These are phyloP conservation scores for Arthrinium puccinioides DNA, from an alignment of 2,329 filamentous ascomycete species.

Conservation along the genomic window DNA sequence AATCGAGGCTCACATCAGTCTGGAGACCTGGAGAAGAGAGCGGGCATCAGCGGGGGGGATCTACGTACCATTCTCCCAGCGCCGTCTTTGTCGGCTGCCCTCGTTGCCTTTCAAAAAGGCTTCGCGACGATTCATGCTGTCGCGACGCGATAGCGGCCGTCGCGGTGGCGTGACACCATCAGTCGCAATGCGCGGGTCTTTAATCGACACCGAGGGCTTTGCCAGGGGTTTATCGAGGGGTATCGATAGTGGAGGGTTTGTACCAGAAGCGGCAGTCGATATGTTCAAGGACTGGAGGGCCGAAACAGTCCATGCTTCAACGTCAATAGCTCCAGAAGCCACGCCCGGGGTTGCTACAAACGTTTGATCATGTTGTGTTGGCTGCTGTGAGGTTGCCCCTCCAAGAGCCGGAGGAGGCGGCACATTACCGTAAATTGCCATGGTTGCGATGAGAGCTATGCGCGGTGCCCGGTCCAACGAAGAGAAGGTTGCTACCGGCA, in stretches of 20 bases:
- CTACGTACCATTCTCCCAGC: conserved; percentile 86
- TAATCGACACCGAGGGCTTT: conserved; percentile 19
- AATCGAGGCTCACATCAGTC: not conserved
- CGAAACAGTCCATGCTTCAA: conserved; percentile 60
- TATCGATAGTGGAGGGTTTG: conserved; percentile 61
- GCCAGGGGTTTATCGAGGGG: conserved; percentile 57
- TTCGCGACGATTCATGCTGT: conserved; percentile 58
- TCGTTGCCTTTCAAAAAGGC: conserved; percentile 82
- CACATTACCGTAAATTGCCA: conserved; percentile 45
- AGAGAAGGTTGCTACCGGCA: too few relatives aligned
- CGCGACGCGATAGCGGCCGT: conserved; percentile 42
- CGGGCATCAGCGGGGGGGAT: not conserved
- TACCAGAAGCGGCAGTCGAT: conserved; percentile 49
- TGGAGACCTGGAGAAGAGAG: not conserved
- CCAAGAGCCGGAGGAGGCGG: conserved; percentile 37
- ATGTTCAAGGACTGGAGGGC: conserved; percentile 49
- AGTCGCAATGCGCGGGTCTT: conserved; percentile 16
- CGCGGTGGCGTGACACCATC: conserved; percentile 25
- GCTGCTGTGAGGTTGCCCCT: conserved; percentile 12
- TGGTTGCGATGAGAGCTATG: conserved; percentile 7
- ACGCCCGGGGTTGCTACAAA: conserved; percentile 14
- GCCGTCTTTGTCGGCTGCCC: conserved; percentile 74
- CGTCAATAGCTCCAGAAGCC: conserved; percentile 39
- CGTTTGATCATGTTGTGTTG: conserved; percentile 11
- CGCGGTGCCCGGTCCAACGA: too few relatives aligned